Evolutionary conservation across 331 rosid species (phyloP), one percentile per base, ranked within the genome.

Genomic region (Rhamnella rubrinervis): DNA sequence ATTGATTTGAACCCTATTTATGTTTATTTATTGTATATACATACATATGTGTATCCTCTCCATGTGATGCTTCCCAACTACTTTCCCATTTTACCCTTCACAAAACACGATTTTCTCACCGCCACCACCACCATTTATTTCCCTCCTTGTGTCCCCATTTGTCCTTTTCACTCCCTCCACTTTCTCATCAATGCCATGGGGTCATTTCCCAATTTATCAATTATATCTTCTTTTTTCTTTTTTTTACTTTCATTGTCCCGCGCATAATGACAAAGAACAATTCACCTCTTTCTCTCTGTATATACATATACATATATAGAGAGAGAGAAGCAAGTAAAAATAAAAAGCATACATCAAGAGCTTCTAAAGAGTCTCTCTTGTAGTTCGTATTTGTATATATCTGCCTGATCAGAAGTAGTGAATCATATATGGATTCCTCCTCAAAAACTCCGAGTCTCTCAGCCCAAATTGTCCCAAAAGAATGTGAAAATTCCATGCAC

Each of bases 381-480:
- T 40, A 40, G 47, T 7, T 11, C 8, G 11, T 40, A 40, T 7
- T 11, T 40, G 13, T 35, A 18, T 20, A 18, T 18, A 44, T 65
- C 40, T 18, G 38, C 8, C n/a, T 14, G 49, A 25, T 65, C 57
- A 46, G 35, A 31, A 31, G 35, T 15, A 20, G 40, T 41, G 13
- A 44, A 2, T 19, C 19, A 16, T 7, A 40, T 6, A 87, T 87
- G 93, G 88, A 76, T 61, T 78, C 90, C 57, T 73, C 85, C 21
- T n/a, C 77, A 64, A 71, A 61, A 60, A 68, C 61, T 69, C 71
- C 63, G 40, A 64, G 1, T 8, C 46, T 14, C 55, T 81, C 60
- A 23, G 53, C 77, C 44, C 80, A 77, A 62, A 53, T 68, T 64
- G 53, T 72, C 49, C 47, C 73, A 46, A 82, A 67, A 69, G 76